Base-by-base conservation (phyloP, 2,329 filamentous ascomycete species). In the Coniochaeta prunicola region DNA sequence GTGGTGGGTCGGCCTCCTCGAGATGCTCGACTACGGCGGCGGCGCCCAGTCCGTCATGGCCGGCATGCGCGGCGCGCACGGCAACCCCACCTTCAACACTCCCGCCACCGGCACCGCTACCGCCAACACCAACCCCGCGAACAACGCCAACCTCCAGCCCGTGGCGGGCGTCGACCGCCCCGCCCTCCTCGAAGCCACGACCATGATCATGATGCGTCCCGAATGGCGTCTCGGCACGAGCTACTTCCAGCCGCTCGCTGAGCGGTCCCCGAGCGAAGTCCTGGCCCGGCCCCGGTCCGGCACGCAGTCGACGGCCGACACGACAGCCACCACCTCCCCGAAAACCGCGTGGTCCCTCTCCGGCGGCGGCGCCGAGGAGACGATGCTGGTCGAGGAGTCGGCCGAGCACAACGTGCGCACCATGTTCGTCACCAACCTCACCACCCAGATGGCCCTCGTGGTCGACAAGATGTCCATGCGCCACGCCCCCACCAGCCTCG, bases 351-450 rank as follows among this genome's bases (percentile, higher is more conserved):
- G 74, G 53, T 30, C n/a, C 19, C n/a, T 33, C 19, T 55, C 53
- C 24, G 30, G 53, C 10, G 53, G 30, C 19, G 45, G 45, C 12
- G 45, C 45, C 12, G 45, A 50, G 3, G n/a, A n/a, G n/a, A n/a
- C n/a, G n/a, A 70, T 72, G 1, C 76, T 81, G 58, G 67, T 84
- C 21, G 76, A n/a, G n/a, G n/a, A 84, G 68, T 94, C 91, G 4
- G 89, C 92, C 12, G 86, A 92, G 68, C 91, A 96, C 73, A 96
- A 96, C 67, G 87, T 96, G 26, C 85, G 90, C 60, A 93, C 91
- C 67, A 92, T 92, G 73, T 96, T 96, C 70, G 82, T 89, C 34
- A 83, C 90, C 63, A 96, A 94, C 64, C 75, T 97, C 33, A 80
- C 91, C 45, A 85, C 88, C 40, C 92, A 96, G 68, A 89, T 96